A percentile compares a stretch with the other conserved stretches of the same genome.
Evolutionary conservation across 768 basidiomycete genomes (phyloP).

Genomic region (Sarcomyxa edulis): DNA sequence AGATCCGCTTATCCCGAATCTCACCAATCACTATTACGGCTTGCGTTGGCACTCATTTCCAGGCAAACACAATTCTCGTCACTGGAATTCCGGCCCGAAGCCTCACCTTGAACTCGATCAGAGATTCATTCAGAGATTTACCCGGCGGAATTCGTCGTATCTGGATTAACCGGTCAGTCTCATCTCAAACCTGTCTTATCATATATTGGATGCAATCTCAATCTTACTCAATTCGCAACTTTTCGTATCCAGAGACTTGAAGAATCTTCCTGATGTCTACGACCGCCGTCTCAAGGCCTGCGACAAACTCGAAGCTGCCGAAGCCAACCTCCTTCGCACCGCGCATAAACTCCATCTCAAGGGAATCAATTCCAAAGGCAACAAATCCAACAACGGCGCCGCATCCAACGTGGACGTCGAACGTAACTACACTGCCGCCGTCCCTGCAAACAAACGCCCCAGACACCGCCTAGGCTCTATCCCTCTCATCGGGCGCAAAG

Average conservation of each 20-base stretch:
- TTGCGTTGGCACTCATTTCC: too few species aligned
- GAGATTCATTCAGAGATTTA: constrained; percentile 67
- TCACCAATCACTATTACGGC: too few species aligned
- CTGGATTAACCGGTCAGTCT: constrained; percentile 79
- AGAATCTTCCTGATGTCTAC: constrained; percentile 80
- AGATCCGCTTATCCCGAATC: too few species aligned
- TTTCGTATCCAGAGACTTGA: constrained; percentile 44
- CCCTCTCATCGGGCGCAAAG: constrained; percentile 73
- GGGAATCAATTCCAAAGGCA: constrained; percentile 42
- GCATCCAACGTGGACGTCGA: constrained; percentile 2
- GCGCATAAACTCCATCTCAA: constrained; percentile 68
- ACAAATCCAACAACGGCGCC: background rate
- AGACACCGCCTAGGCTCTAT: constrained; percentile 64
- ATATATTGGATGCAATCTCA: too few species aligned
- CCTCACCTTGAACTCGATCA: constrained; percentile 64
- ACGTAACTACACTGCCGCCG: constrained; percentile 24
- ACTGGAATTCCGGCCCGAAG: constrained; percentile 83
- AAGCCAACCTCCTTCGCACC: constrained; percentile 69
- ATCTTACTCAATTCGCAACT: background rate
- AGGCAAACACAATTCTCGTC: constrained; percentile 87
- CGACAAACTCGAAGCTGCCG: constrained; percentile 80
- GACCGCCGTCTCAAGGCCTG: constrained; percentile 70
- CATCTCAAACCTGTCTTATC: too few species aligned
- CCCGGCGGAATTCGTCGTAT: constrained; percentile 89
- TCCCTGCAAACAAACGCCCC: constrained; percentile 72